Conservation (phyloP, 1,139 yeast species). For the Candida sanyaensis region DNA sequence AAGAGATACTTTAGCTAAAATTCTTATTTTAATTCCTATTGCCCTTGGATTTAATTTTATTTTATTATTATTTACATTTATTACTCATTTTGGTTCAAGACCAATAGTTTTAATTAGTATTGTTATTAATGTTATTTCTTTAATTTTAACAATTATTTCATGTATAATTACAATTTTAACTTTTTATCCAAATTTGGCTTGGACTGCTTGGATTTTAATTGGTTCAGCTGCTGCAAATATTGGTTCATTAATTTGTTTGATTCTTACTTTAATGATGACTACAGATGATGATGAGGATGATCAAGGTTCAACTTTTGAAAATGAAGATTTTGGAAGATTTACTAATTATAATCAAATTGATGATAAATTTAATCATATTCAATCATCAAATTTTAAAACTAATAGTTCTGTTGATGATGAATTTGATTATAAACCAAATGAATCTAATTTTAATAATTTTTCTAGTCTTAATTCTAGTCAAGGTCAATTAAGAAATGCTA, state of each 20-base stretch:
- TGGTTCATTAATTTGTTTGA: constrained; percentile 30
- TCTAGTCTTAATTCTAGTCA: background rate
- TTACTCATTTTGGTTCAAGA: constrained; percentile 25
- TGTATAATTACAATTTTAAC: constrained; percentile 57
- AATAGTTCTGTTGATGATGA: constrained; percentile 27
- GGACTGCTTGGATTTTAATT: constrained; percentile 71
- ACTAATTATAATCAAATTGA: constrained; percentile 11
- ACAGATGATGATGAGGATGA: constrained; percentile 28
- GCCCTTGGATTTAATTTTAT: constrained; percentile 74
- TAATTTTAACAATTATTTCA: constrained; percentile 52
- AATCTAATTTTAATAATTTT: background rate
- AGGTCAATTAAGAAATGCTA: background rate
- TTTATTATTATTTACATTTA: constrained; percentile 38
- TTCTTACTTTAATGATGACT: constrained; percentile 21
- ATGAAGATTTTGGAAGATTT: constrained; percentile 9
- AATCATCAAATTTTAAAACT: constrained; percentile 13
- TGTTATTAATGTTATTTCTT: constrained; percentile 41
- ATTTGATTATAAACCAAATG: constrained; percentile 26
- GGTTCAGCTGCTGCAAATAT: constrained; percentile 64
- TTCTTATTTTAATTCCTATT: constrained; percentile 78
- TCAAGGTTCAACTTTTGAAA: constrained; percentile 6
- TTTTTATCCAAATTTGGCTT: constrained; percentile 62
- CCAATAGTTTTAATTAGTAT: constrained; percentile 26
- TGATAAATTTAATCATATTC: constrained; percentile 15
- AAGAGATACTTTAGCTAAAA: constrained; percentile 65